phyloP scores from a whole-genome alignment of 345 rosid genomes.

The Erysimum cheiranthoides region DNA sequence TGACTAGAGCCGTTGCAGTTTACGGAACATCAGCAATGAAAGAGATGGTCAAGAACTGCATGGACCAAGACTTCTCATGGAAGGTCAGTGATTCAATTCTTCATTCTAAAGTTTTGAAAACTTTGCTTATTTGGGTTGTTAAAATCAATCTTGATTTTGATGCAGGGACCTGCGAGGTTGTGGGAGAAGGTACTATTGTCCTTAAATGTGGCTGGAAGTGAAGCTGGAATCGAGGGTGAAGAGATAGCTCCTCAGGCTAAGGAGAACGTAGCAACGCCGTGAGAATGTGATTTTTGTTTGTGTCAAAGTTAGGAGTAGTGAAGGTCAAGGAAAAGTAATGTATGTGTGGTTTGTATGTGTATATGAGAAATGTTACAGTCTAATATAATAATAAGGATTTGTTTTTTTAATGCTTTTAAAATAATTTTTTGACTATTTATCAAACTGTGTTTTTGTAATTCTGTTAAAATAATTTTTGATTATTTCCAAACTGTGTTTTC shows the following conservation, averaged over 20 bases:
- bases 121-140: background rate
- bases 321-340: conserved; percentile 22
- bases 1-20: conserved; percentile 62
- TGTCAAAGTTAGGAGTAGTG: conserved; percentile 32
- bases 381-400: background rate
- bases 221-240: conserved; percentile 73
- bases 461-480: too few relatives aligned
- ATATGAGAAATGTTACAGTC: conserved; percentile 10
- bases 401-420: too few relatives aligned
- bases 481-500: too few relatives aligned
- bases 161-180: conserved; percentile 77
- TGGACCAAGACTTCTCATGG: conserved; percentile 96
- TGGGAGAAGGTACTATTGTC: conserved; percentile 80
- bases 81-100: conserved; percentile 60
- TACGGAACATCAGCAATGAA: conserved; percentile 63
- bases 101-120: background rate
- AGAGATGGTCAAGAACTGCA: conserved; percentile 87
- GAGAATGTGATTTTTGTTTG: conserved; percentile 38
- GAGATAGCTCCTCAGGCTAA: conserved; percentile 87
- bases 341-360: conserved; percentile 24
- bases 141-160: background rate
- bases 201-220: conserved; percentile 62
- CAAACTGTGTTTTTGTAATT: too few relatives aligned
- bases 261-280: conserved; percentile 87
- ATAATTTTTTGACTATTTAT: too few relatives aligned